Evolutionary conservation across 1,284 basidiomycete species (phyloP).

Genomic region (Pyrrhoderma noxium): DNA sequence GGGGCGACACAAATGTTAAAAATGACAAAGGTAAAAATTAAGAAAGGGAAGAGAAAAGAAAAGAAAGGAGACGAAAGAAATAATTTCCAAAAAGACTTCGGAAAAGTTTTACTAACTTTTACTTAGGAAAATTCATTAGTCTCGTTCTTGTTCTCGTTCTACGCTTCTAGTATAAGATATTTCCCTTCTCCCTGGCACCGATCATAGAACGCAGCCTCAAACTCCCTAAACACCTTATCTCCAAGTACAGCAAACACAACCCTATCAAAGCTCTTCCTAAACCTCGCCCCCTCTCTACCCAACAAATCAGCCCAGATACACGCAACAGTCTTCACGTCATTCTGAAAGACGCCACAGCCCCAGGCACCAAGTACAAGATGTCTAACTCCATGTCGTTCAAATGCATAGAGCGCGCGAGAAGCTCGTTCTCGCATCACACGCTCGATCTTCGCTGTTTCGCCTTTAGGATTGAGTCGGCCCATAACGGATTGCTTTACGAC

Average conservation of each 20-base stretch:
- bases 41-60: neutral
- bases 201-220: conserved; percentile 35
- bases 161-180: conserved; percentile 7
- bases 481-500: conserved; percentile 38
- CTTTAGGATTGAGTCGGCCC: conserved; percentile 28
- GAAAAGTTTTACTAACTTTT: neutral
- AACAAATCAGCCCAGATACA: conserved; percentile 55
- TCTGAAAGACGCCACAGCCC: conserved; percentile 66
- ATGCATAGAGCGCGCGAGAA: conserved; percentile 55
- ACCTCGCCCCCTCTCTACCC: conserved; percentile 39
- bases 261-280: conserved; percentile 47
- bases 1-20: no score
- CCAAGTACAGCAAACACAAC: conserved; percentile 62
- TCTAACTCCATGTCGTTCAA: conserved; percentile 48
- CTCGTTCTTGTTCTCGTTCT: no score
- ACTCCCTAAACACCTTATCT: conserved; percentile 40
- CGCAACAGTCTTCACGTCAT: conserved; percentile 49
- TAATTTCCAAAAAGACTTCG: neutral
- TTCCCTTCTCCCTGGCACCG: conserved; percentile 7
- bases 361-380: conserved; percentile 64
- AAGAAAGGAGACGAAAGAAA: neutral
- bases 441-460: conserved; percentile 38
- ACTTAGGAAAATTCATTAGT: neutral
- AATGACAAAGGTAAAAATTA: neutral
- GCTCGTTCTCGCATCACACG: conserved; percentile 59